phyloP scores from a whole-genome alignment of 75 land plant species.

The Cryptomeria japonica region DNA sequence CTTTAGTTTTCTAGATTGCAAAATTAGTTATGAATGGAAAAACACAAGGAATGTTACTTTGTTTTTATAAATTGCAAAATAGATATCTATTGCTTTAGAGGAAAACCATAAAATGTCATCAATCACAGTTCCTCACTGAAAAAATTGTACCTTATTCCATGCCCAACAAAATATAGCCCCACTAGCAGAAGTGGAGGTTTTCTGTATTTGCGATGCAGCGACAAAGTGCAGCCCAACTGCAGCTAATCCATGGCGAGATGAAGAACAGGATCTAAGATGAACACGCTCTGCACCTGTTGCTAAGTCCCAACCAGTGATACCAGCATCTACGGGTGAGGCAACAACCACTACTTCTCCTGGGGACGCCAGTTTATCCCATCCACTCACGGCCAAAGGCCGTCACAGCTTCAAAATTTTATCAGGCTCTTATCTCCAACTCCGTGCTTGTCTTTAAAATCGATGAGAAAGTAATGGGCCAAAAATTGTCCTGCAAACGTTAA shows the following conservation, averaged over 20 bases:
- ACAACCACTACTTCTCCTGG: constrained; percentile 56
- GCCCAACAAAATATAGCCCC: constrained; percentile 75
- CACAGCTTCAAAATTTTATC: background rate
- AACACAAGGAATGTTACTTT: background rate
- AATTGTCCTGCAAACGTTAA: background rate
- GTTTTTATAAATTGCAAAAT: background rate
- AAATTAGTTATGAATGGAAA: background rate
- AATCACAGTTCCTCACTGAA: background rate
- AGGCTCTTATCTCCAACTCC: background rate
- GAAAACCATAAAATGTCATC: background rate
- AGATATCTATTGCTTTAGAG: background rate
- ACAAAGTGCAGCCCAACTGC: constrained; percentile 63
- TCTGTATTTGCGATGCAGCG: constrained; percentile 74
- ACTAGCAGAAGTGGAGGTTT: constrained; percentile 40
- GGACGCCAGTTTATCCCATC: constrained; percentile 13
- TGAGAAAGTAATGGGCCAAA: background rate
- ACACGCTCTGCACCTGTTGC: constrained; percentile 60
- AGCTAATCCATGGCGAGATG: constrained; percentile 78
- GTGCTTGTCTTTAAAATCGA: background rate
- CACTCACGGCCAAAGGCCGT: constrained; percentile 14
- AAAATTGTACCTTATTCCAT: constrained; percentile 57
- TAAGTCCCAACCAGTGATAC: constrained; percentile 82
- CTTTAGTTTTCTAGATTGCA: background rate
- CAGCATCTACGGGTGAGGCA: constrained; percentile 76
- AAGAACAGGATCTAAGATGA: constrained; percentile 67